Evolutionary conservation across 805 yeast genomes (phyloP).

Genomic region (Pichia eremophila): DNA sequence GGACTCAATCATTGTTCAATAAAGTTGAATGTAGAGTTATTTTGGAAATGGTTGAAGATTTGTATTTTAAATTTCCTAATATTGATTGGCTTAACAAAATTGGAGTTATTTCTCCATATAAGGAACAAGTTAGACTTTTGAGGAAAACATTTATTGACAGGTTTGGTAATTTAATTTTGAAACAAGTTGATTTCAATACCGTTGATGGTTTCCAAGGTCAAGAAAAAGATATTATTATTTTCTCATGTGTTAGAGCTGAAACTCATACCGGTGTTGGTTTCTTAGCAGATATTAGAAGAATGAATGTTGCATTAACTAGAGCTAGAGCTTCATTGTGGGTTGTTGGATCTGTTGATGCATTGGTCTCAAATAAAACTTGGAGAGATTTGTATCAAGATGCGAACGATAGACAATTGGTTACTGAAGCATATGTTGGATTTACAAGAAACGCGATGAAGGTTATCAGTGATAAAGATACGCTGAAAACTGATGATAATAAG

Average conservation of each 20-base stretch:
- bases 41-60: conserved; percentile 48
- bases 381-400: conserved; percentile 59
- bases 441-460: conserved; percentile 3
- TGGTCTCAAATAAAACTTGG: conserved; percentile 67
- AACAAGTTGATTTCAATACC: conserved; percentile 79
- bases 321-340: conserved; percentile 91
- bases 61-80: conserved; percentile 40
- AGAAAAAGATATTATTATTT: conserved; percentile 86
- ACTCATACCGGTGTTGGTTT: conserved; percentile 69
- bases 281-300: conserved; percentile 81
- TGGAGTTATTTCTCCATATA: conserved; percentile 92
- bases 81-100: conserved; percentile 59
- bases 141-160: conserved; percentile 44
- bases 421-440: conserved; percentile 19
- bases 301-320: conserved; percentile 96
- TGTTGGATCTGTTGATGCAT: conserved; percentile 66
- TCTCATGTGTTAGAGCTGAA: conserved; percentile 93
- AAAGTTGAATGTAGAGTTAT: conserved; percentile 64
- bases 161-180: conserved; percentile 55
- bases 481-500: no score
- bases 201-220: conserved; percentile 98
- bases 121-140: conserved; percentile 66
- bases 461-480: no score
- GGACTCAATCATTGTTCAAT: conserved; percentile 66
- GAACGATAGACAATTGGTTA: conserved; percentile 30